Base-by-base conservation (phyloP, 805 yeast genomes). In the Monosporozyma solicola region DNA sequence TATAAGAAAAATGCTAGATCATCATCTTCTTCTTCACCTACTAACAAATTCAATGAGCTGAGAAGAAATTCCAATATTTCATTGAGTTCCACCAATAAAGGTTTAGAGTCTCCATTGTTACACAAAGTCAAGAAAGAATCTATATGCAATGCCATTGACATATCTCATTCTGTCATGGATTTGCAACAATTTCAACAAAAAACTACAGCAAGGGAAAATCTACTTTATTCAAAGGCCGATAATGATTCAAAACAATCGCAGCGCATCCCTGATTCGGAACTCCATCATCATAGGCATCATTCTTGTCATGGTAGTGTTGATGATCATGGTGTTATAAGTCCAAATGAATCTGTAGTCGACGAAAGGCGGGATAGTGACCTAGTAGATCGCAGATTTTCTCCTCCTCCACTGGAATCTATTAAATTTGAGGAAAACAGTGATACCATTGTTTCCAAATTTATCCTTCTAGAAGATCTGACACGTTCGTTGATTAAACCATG, bases 381-480 rank as follows among this genome's bases (percentile, higher is more conserved):
- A 24, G 24, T 25, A 43, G 9, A 13, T 10, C 24, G 24, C 25
- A 43, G 31, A 43, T 43, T 43, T 43, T 43, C 46, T 43, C 47
- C 51, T 24, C 48, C 45, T 8, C 48, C 44, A 24, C 47, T 46
- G 9, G 55, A 54, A 45, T 52, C 60, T 4, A 51, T 51, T 24
- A 54, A 58, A 13, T 51, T 54, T 50, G 61, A 54, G 45, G 56
- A 50, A 16, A 57, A 56, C 31, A 54, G 53, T 2, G 66, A 61
- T 47, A 62, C 70, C 1, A 62, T 67, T 43, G 73, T 69, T 2
- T 64, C 69, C 1, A 75, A 95, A 56, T 94, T 90, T 65, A 84
- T 94, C 41, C 69, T 94, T 9, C 73, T 94, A 49, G 99, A 95
- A 65, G 99, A 94, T 71, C 72, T 94, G 49, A 94, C 98, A 0